Evolutionary conservation across 148 eudicot species (phyloP), one percentile per base, ranked within the genome.

Genomic region (Diospyros kaki): DNA sequence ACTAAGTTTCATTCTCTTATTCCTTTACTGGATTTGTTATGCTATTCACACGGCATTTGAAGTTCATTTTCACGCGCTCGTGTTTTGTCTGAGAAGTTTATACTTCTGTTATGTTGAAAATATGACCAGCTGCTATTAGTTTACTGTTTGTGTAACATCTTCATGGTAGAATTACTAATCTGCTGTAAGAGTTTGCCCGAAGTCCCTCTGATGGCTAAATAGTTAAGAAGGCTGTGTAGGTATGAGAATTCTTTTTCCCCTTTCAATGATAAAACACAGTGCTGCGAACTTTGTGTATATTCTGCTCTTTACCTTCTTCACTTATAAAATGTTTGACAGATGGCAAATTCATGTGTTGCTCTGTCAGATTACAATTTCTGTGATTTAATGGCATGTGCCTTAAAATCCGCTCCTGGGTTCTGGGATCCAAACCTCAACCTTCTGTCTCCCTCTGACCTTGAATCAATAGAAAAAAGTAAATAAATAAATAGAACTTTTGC

Each of bases 1-100:
- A 72, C 78, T 79, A 58, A 75, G 79, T 72, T 43, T 64, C 7
- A 39, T 54, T 44, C 6, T 68, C 62, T 6, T 69, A 5, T 55
- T 64, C 38, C 13, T 58, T 2, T 28, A 9, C 18, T 58, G 4
- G 13, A 13, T 48, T 48, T 48, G 52, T 48, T 58, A 14, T 10
- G 18, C 11, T 52, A 13, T 46, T 60, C 18, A 42, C 14, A 10
- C 41, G 41, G 53, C 45, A 54, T 48, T 58, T 43, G 46, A 43
- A n/a, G 18, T 40, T 39, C 42, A 15, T 17, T 17, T 2, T 53
- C 41, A 11, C 48, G 28, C 28, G 28, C 28, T 8, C 52, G 52
- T 48, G 52, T 48, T 8, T 48, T 48, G 52, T 48, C 6, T 48
- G 4, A 4, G 8, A 48, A 48, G 4, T 4, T 48, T 4, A 3